Conservation (phyloP, 768 basidiomycete genomes). For the Tephrocybe sp. region DNA sequence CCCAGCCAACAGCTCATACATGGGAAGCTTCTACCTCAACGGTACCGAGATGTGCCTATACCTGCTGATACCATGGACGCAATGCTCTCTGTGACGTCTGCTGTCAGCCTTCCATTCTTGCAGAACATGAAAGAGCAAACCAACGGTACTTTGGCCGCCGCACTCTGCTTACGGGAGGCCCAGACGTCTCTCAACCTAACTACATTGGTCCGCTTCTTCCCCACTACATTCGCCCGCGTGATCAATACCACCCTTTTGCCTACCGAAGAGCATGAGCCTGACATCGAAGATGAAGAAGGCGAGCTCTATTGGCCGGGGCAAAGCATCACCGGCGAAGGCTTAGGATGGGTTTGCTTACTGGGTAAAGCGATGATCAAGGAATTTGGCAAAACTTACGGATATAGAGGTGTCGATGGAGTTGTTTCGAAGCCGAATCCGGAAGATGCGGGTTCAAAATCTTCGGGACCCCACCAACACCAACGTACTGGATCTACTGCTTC, state of each 20-base stretch:
- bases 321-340: conserved; percentile 67
- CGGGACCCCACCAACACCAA: conserved; percentile 12
- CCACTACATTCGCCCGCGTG: conserved; percentile 73
- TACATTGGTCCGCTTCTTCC: conserved; percentile 67
- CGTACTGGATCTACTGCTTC: conserved; percentile 19
- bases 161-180: conserved; percentile 47
- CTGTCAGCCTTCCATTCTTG: conserved; percentile 41
- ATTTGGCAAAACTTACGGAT: conserved; percentile 73
- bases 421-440: conserved; percentile 61
- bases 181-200: conserved; percentile 62
- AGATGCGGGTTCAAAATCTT: conserved; percentile 16
- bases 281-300: conserved; percentile 83
- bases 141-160: conserved; percentile 35
- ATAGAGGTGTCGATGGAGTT: conserved; percentile 68
- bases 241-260: conserved; percentile 58
- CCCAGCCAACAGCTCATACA: conserved; percentile 34
- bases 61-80: conserved; percentile 42
- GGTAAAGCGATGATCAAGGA: conserved; percentile 85
- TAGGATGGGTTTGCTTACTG: conserved; percentile 87
- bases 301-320: conserved; percentile 86
- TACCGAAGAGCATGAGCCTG: conserved; percentile 74
- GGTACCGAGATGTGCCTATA: conserved; percentile 35
- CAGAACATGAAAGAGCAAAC: conserved; percentile 43
- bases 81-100: conserved; percentile 41
- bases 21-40: conserved; percentile 35